These are phyloP conservation scores for Wickerhamomyces sp. DNA, from an alignment of 1,139 yeast species.

Conservation along the genomic window DNA sequence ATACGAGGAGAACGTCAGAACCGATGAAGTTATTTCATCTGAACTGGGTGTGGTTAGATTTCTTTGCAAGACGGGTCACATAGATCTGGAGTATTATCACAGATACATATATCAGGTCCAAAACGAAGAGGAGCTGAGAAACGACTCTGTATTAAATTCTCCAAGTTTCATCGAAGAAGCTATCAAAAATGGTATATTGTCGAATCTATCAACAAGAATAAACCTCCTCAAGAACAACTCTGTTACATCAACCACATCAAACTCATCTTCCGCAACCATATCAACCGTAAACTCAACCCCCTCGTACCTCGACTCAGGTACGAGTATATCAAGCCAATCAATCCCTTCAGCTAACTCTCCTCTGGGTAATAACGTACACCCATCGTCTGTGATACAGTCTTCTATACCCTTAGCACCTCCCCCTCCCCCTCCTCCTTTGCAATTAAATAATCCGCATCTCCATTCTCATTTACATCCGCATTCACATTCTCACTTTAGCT, in stretches of 20 bases:
- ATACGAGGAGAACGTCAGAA: conserved; percentile 10
- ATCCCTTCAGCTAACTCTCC: too few species aligned
- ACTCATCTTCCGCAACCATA: conserved; percentile 5
- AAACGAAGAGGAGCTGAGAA: conserved; percentile 7
- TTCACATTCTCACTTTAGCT: too few species aligned
- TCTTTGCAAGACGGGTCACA: conserved; percentile 21
- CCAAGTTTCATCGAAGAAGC: conserved; percentile 22
- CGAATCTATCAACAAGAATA: conserved; percentile 10
- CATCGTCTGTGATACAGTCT: too few species aligned
- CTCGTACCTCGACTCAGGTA: background rate
- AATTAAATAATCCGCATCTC: too few species aligned
- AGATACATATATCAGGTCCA: conserved; percentile 15
- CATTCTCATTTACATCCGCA: too few species aligned
- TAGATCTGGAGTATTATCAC: conserved; percentile 23
- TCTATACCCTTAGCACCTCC: background rate
- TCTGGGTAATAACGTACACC: too few species aligned
- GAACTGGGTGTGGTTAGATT: conserved; percentile 18
- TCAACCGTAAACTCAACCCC: conserved; percentile 1
- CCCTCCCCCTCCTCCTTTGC: background rate
- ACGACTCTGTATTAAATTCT: conserved; percentile 16
- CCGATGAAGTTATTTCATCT: conserved; percentile 9
- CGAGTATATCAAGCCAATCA: background rate
- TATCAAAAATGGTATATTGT: conserved; percentile 18
- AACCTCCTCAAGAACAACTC: conserved; percentile 7
- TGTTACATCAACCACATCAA: conserved; percentile 1